Evolutionary conservation across 2,329 filamentous ascomycete genomes (phyloP), one percentile per base, ranked within the genome.

Genomic region (Ascochyta fabae): DNA sequence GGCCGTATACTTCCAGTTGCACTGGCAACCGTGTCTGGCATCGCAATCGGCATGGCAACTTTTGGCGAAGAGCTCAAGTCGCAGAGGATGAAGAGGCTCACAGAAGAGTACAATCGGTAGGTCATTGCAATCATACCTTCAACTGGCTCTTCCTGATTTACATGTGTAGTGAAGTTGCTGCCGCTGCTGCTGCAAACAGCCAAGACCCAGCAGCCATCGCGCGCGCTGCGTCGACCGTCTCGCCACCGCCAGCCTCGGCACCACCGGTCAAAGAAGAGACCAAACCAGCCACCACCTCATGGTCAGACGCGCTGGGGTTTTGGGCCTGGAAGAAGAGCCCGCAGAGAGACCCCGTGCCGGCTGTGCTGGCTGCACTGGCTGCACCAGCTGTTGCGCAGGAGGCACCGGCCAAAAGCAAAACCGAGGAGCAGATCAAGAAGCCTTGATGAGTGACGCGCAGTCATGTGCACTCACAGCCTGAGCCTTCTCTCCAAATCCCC

Each of bases 401-500:
- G 84, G 89, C n/a, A 5, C 74, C 88, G 48, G 65, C 77, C 41
- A 82, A 86, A 69, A 81, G 77, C n/a, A 82, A 76, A 45, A 89
- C 86, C 84, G 78, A 86, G 65, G 85, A 0, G 71, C 33, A 24
- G 82, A 68, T 83, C 82, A 6, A 72, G 47, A 83, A 70, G 84
- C 83, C 10, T 75, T 56, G 90, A 85, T 69, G 80, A 77, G 4
- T 6, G 16, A 26, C 40, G 19, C 45, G 29, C 36, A 26, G 34
- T 43, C 12, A 2, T 29, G 38, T 43, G 33, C 33, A 41, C 33
- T 70, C 56, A 80, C 44, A 80, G 54, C 66, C 74, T 69, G 60
- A 83, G 67, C 61, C 68, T 75, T 57, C 74, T 78, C 71, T 87
- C 84, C 57, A 92, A 70, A 71, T 96, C 91, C 16, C 81, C 71